phyloP scores from a whole-genome alignment of 192 early-diverging fungal species.

The Rhizophagus sp. region DNA sequence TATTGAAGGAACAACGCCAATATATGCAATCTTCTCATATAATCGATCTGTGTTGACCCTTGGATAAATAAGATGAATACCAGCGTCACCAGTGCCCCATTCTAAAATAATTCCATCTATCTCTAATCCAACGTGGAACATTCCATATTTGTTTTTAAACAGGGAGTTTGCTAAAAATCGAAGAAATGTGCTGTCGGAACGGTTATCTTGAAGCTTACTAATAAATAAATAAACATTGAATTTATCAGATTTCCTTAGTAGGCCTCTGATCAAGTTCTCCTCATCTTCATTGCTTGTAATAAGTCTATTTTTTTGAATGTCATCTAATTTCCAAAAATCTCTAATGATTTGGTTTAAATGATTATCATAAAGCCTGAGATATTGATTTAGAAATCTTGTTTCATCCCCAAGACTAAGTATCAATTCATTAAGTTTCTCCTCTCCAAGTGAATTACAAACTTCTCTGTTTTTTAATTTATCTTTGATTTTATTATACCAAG shows the following conservation, averaged over 20 bases:
- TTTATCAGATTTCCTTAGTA: background rate
- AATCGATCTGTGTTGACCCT: background rate
- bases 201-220: background rate
- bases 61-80: background rate
- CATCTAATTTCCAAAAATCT: too few species aligned
- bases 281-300: too few species aligned
- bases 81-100: slow-evolving; percentile 4
- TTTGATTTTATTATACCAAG: too few species aligned
- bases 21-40: background rate
- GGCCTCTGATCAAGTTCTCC: background rate
- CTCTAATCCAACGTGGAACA: slow-evolving; percentile 9
- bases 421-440: too few species aligned
- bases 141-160: background rate
- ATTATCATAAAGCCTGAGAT: too few species aligned
- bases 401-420: too few species aligned
- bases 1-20: background rate
- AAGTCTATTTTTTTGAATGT: too few species aligned
- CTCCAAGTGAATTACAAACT: too few species aligned
- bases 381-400: too few species aligned
- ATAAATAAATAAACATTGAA: slow-evolving; percentile 2
- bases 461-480: too few species aligned
- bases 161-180: too few species aligned
- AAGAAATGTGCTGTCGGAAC: background rate
- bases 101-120: background rate
- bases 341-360: too few species aligned